Evolutionary conservation across 768 basidiomycete species (phyloP), one percentile per base, ranked within the genome.

Genomic region (Trametes gibbosa): DNA sequence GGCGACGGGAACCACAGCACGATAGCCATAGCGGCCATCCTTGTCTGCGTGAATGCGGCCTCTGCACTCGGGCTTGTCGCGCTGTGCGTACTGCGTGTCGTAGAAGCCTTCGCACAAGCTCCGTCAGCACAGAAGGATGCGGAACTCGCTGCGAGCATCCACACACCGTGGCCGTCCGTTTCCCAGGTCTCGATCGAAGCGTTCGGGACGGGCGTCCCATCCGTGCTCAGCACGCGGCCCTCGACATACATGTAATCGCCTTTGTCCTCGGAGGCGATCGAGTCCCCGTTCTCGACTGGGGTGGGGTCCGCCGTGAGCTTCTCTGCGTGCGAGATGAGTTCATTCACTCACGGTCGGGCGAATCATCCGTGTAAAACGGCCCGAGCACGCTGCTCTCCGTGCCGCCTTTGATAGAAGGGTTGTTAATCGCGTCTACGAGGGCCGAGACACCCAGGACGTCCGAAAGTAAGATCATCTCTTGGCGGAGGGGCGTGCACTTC

Each of bases 231-330:
- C 1, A 94, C 79, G 3, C 78, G 79, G 0, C 92, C 92, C 67
- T 90, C 81, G 50, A 94, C 87, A 63, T 80, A 92, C 81, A 95
- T 76, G 69, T 92, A 89, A 10, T 91, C 82, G 21, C 92, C 92
- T 72, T 90, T 92, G 56, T 88, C 92, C 70, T 93, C 91, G 0
- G 90, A 90, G 7, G 92, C 90, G 51, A 94, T 95, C 10, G 86
- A 84, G 1, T 80, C 89, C 5, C 92, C 91, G 6, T 79, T 70
- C 23, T 77, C 70, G 56, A 92, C 90, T 92, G 61, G 25, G 10
- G 53, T 42, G 49, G 17, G 37, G 58, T 54, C 42, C 40, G 42
- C 7, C 14, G 32, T 62, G 23, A 59, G 53, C 49, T 39, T 58
- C 49, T 41, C 50, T 13, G 41, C 25, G 23, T 42, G n/a, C 47